Base-by-base conservation (phyloP, 2,329 filamentous ascomycete genomes). In the Botrytis elliptica region DNA sequence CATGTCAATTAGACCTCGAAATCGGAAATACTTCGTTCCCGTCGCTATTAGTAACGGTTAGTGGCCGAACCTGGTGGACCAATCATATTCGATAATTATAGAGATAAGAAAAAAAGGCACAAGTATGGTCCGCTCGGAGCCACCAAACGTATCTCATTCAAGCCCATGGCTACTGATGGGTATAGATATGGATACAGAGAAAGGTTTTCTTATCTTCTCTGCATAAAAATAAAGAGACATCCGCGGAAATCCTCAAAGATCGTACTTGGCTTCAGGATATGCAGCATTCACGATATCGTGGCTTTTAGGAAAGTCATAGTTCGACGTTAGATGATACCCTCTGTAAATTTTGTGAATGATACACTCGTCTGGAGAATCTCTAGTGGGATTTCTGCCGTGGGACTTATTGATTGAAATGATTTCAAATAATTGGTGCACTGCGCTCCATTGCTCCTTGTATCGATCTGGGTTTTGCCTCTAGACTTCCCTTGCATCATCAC, bases 201-300 rank as follows among this genome's bases (percentile, higher is more conserved):
- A 38, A 52, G 33, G 29, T 12, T 22, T 29, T n/a, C 46, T 66
- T 63, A 44, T 65, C 33, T 42, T 14, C 3, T 65, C n/a, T 71
- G 57, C 38, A 33, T n/a, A 25, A 20, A 55, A 20, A 33, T 71
- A 22, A 40, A 38, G 6, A 57, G 40, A 71, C 16, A 40, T 71
- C 70, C 70, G 70, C 70, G 70, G 70, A 71, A 71, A 71, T 55
- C 44, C 20, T 71, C 25, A 71, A 55, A 46, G 40, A 33, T 44
- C 12, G 20, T 10, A 9, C 20, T 52, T 25, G 8, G 3, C 49
- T 44, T 38, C 36, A 69, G 49, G 66, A 69, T 52, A 33, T 44
- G 38, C 66, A 68, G 18, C 36, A n/a, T 42, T 57, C 66, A 25
- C n/a, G 18, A 68, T 57, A 42, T 69, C n/a, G 49, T 69, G 38